Percentiles rank a stretch among this genome's conserved stretches.
Conservation (phyloP, 306 rosid species). For the Vigna trinervia region DNA sequence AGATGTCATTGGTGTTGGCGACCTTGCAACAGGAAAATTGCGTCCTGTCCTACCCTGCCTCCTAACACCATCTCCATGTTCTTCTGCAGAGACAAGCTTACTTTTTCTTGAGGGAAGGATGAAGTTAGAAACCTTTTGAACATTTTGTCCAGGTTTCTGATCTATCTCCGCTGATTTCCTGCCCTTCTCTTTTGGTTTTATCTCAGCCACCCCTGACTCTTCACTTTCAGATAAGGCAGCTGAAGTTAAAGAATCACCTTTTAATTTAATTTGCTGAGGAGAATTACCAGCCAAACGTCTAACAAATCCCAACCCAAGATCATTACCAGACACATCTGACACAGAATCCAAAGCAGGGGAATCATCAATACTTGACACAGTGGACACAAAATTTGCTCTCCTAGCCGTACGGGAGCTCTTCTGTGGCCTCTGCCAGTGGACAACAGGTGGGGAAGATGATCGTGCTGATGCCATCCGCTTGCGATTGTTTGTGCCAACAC, state of each 20-base stretch:
- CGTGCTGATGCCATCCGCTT: slow-evolving; percentile 69
- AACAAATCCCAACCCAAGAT: slow-evolving; percentile 66
- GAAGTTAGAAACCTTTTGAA: slow-evolving; percentile 64
- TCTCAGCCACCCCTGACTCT: slow-evolving; percentile 82
- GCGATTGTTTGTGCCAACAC: slow-evolving; percentile 69
- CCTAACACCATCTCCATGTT: slow-evolving; percentile 79
- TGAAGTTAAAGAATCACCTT: slow-evolving; percentile 71
- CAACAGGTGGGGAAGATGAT: slow-evolving; percentile 89
- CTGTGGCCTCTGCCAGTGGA: slow-evolving; percentile 82
- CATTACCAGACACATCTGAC: slow-evolving; percentile 72
- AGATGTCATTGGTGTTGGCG: slow-evolving; percentile 59
- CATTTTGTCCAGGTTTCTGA: slow-evolving; percentile 71
- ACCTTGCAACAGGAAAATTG: slow-evolving; percentile 64
- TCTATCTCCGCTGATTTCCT: slow-evolving; percentile 72
- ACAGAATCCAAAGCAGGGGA: slow-evolving; percentile 67
- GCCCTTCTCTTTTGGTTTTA: slow-evolving; percentile 72
- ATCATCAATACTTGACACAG: slow-evolving; percentile 72
- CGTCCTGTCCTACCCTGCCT: slow-evolving; percentile 94
- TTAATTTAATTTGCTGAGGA: slow-evolving; percentile 79
- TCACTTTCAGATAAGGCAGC: slow-evolving; percentile 85
- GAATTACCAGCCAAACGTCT: slow-evolving; percentile 71
- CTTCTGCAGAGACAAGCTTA: slow-evolving; percentile 69
- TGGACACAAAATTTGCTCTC: slow-evolving; percentile 72
- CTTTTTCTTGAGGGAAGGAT: slow-evolving; percentile 67
- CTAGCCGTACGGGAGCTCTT: slow-evolving; percentile 88